phyloP scores from a whole-genome alignment of 179 eudicot species.

The Beta corolliflora region DNA sequence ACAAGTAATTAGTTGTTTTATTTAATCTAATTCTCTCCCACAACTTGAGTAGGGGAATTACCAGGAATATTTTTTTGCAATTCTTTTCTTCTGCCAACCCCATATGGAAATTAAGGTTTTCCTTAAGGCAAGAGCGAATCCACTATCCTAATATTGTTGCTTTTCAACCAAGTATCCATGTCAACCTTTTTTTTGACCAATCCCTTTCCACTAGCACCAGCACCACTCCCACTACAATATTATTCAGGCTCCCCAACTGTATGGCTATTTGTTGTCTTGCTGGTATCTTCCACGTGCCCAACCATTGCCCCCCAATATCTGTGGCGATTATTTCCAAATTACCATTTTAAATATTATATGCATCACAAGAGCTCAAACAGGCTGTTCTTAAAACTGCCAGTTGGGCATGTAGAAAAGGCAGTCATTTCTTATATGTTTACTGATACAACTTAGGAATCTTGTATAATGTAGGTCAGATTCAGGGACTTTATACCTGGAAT shows the following conservation, averaged over 20 bases:
- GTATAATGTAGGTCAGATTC: constrained; percentile 63
- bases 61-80: too few species aligned
- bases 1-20: too few species aligned
- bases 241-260: not conserved
- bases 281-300: not conserved
- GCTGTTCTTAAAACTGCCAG: not conserved
- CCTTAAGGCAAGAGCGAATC: too few species aligned
- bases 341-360: not conserved
- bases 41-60: too few species aligned
- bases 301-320: not conserved
- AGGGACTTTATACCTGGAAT: constrained; percentile 95
- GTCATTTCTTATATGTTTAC: not conserved
- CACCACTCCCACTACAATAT: too few species aligned
- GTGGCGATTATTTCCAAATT: not conserved
- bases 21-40: too few species aligned
- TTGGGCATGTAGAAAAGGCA: not conserved
- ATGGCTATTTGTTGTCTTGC: not conserved
- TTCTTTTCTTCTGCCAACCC: too few species aligned
- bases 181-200: too few species aligned
- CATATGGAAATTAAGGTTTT: too few species aligned
- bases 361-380: not conserved
- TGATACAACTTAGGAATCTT: constrained; percentile 11
- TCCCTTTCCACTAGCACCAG: too few species aligned
- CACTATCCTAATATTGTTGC: too few species aligned
- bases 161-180: too few species aligned